These are phyloP conservation scores for Babjeviella inositovora DNA, from an alignment of 805 yeast species.

Conservation along the genomic window DNA sequence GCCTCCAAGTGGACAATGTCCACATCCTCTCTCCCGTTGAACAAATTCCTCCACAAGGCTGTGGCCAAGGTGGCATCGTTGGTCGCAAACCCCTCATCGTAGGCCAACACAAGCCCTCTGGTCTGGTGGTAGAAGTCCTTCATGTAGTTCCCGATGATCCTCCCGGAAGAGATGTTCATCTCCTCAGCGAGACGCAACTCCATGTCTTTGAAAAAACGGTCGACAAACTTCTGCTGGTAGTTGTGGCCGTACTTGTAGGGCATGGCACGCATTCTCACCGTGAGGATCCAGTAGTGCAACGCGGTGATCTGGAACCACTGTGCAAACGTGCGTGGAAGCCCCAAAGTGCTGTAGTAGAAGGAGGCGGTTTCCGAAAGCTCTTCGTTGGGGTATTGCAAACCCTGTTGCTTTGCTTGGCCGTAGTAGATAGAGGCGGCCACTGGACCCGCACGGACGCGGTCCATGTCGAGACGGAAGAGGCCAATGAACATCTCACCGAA, in stretches of 20 bases:
- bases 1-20: constrained; percentile 81
- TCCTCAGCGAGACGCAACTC: constrained; percentile 77
- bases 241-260: constrained; percentile 79
- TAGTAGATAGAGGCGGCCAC: constrained; percentile 84
- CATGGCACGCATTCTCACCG: constrained; percentile 92
- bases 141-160: constrained; percentile 72
- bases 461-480: constrained; percentile 72
- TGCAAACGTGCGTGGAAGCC: constrained; percentile 75
- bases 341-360: constrained; percentile 76
- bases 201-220: constrained; percentile 79
- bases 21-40: constrained; percentile 68
- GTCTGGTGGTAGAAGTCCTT: constrained; percentile 85
- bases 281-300: constrained; percentile 85
- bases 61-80: constrained; percentile 67
- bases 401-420: constrained; percentile 78
- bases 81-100: constrained; percentile 80
- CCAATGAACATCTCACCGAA: constrained; percentile 53
- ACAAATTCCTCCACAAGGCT: constrained; percentile 83
- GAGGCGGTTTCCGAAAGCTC: constrained; percentile 56
- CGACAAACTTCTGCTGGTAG: constrained; percentile 85
- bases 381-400: constrained; percentile 60
- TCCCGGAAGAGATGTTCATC: constrained; percentile 66
- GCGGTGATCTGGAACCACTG: constrained; percentile 92
- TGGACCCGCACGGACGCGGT: constrained; percentile 82
- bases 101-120: constrained; percentile 77